These are phyloP conservation scores for Bipolaris cookei DNA, from an alignment of 2,329 filamentous ascomycete genomes.

Conservation along the genomic window DNA sequence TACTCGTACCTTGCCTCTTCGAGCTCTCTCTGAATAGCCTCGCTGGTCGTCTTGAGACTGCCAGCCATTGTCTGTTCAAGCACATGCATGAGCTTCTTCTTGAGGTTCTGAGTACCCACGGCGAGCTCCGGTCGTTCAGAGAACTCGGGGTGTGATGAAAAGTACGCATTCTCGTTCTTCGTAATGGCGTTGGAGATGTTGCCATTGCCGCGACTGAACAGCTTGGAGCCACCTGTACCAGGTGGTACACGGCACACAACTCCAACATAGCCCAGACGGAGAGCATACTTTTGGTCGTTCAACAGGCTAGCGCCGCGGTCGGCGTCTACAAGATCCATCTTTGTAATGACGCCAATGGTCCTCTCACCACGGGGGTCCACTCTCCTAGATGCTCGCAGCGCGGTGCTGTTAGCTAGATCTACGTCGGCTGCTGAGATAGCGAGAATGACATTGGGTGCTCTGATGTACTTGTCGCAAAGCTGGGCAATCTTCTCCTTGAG, in stretches of 20 bases:
- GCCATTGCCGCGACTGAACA: conserved; percentile 82
- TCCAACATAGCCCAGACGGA: conserved; percentile 94
- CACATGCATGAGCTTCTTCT: conserved; percentile 96
- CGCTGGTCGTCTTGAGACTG: conserved; percentile 84
- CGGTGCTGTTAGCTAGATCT: conserved; percentile 94
- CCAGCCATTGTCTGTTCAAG: conserved; percentile 97
- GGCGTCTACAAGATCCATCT: conserved; percentile 96
- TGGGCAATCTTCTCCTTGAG: conserved; percentile 95
- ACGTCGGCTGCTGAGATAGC: conserved; percentile 98
- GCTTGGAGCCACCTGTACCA: conserved; percentile 63
- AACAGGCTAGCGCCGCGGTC: conserved; percentile 78
- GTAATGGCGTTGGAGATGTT: conserved; percentile 82
- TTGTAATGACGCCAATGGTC: conserved; percentile 98
- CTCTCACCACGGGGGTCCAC: conserved; percentile 94
- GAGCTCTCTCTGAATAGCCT: conserved; percentile 91
- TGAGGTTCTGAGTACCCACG: conserved; percentile 83
- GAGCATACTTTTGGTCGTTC: conserved; percentile 87
- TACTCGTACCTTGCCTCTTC: conserved; percentile 98
- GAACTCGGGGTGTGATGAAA: conserved; percentile 85
- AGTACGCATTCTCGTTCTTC: conserved; percentile 87
- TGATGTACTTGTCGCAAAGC: conserved; percentile 97
- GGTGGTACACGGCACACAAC: conserved; percentile 84
- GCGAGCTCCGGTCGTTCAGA: conserved; percentile 73
- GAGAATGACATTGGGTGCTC: conserved; percentile 92
- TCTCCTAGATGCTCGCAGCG: conserved; percentile 83